Percentiles rank a stretch among this genome's conserved stretches.
phyloP scores from a whole-genome alignment of 2,329 filamentous ascomycete genomes.

The Emergomyces orientalis region DNA sequence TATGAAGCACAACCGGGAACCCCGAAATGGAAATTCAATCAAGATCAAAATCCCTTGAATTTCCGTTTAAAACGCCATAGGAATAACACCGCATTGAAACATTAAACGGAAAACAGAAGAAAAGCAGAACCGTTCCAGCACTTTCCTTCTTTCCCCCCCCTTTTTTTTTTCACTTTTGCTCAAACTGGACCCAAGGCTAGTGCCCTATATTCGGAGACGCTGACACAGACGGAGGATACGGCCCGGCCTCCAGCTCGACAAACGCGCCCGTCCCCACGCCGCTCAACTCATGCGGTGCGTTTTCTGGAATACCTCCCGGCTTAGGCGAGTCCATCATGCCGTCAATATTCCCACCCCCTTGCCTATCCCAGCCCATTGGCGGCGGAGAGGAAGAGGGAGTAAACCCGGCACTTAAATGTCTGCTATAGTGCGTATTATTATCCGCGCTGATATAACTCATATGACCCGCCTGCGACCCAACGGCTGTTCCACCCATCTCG shows the following conservation, averaged over 20 bases:
- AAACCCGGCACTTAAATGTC: not conserved
- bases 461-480: conserved; percentile 11
- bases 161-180: not conserved
- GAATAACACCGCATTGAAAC: not conserved
- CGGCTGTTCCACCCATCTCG: conserved; percentile 4
- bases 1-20: not conserved
- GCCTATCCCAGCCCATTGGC: not conserved
- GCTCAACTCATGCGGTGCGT: not conserved
- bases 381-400: not conserved
- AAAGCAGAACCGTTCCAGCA: not conserved
- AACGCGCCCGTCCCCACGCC: not conserved
- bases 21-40: not conserved
- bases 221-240: not conserved
- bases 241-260: not conserved
- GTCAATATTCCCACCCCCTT: conserved; percentile 8
- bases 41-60: too few relatives aligned
- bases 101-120: not conserved
- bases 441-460: conserved; percentile 15
- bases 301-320: not conserved
- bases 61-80: too few relatives aligned
- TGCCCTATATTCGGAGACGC: not conserved
- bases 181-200: not conserved
- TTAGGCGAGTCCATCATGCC: conserved; percentile 8
- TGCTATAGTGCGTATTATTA: not conserved
- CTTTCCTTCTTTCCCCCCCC: too few relatives aligned